Base-by-base conservation (phyloP, 306 rosid genomes). In the Albizia julibrissin region DNA sequence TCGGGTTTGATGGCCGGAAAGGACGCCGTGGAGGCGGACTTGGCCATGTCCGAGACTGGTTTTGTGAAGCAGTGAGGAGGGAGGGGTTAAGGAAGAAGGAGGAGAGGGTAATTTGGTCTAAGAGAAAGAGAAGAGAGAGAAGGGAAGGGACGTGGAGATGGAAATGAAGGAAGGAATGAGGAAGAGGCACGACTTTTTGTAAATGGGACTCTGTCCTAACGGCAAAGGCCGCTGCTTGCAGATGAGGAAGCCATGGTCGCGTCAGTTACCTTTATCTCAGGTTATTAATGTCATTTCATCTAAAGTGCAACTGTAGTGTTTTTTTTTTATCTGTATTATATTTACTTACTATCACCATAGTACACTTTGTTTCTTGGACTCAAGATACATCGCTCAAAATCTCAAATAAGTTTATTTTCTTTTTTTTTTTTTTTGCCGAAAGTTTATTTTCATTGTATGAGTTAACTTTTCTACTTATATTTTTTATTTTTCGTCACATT, bases 1-100 rank as follows among this genome's bases (percentile, higher is more conserved):
- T 87, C 86, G 1, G 95, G 88, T 26, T 89, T 91, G 26, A 95
- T 70, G 1, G 84, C 56, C 31, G 83, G 84, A 83, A 87, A 85
- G 86, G 93, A 86, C 84, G 72, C 12, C 46, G 46, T 15, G 8
- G 71, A 0, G 44, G 80, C 73, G 22, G 86, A 31, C 81, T 87
- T 94, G 11, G 98, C 90, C 98, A 94, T 94, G 33, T 26, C 31
- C 34, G 14, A 24, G 56, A 2, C 4, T 61, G 34, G 67, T 12
- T 61, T 27, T 4, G 47, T 21, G 72, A 10, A 2, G 75, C 37
- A 46, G 76, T 72, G 59, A 3, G 8, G 18, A 10, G 42, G 42
- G 31, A 69, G 76, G 39, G 42, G 24, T 7, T 14, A 46, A 3
- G 40, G 39, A 39, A 40, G 74, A 15, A 34, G 65, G 21, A 10